Percentiles rank a stretch among this genome's conserved stretches.
phyloP scores from a whole-genome alignment of 2,329 filamentous ascomycete genomes.

The Penicillium capsulatum region DNA sequence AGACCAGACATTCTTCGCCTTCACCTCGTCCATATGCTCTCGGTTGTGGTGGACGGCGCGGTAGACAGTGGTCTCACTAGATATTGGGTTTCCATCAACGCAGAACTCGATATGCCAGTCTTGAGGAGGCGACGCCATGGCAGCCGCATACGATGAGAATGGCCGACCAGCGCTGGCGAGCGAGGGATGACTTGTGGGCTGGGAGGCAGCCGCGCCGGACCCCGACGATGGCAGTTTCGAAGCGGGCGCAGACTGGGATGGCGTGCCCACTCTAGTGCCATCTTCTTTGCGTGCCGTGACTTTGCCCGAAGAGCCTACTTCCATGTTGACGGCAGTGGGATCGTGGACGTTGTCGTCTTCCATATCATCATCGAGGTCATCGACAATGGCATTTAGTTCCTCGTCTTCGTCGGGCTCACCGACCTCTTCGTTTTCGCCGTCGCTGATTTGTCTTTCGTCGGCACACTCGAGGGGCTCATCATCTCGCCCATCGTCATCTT shows the following conservation, averaged over 20 bases:
- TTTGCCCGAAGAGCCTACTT: slow-evolving; percentile 79
- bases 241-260: slow-evolving; percentile 57
- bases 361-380: slow-evolving; percentile 81
- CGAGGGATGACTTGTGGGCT: slow-evolving; percentile 34
- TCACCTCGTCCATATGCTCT: slow-evolving; percentile 59
- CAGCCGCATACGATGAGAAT: slow-evolving; percentile 74
- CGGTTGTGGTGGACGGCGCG: slow-evolving; percentile 78
- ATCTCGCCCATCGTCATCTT: slow-evolving; percentile 57
- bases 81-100: slow-evolving; percentile 74
- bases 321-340: slow-evolving; percentile 84
- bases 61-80: slow-evolving; percentile 93
- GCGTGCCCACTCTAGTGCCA: slow-evolving; percentile 79
- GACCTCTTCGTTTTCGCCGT: slow-evolving; percentile 62
- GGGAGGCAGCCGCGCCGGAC: slow-evolving; percentile 20
- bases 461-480: slow-evolving; percentile 82
- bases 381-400: slow-evolving; percentile 81
- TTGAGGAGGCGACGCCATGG: slow-evolving; percentile 72
- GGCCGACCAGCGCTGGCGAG: slow-evolving; percentile 55
- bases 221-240: slow-evolving; percentile 41
- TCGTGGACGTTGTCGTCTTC: slow-evolving; percentile 70
- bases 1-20: slow-evolving; percentile 79
- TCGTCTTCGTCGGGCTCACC: slow-evolving; percentile 50
- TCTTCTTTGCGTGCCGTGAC: slow-evolving; percentile 90
- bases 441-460: slow-evolving; percentile 79
- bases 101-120: slow-evolving; percentile 98